A percentile compares a stretch with the other conserved stretches of the same genome.
phyloP scores from a whole-genome alignment of 495 filamentous ascomycete genomes.

The Coniosporium apollinis region DNA sequence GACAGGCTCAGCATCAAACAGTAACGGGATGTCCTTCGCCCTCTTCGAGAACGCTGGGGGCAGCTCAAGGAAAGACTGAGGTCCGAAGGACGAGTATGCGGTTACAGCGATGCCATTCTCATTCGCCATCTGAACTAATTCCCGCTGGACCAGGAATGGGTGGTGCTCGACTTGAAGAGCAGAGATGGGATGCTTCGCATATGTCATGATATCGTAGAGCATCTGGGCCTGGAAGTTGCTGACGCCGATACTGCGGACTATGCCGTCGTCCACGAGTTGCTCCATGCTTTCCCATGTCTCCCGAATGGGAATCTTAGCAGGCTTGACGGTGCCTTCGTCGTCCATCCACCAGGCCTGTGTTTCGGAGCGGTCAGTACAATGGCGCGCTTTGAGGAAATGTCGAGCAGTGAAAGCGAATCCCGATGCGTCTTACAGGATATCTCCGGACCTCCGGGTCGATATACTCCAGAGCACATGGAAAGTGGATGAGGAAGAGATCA shows the following conservation, averaged over 20 bases:
- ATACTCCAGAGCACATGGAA: no score
- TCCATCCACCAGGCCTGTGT: no score
- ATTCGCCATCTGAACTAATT: no score
- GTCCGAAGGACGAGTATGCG: conserved; percentile 77
- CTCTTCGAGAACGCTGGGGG: conserved; percentile 50
- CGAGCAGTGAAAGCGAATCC: conserved; percentile 45
- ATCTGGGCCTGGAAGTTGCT: conserved; percentile 1
- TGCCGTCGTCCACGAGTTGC: no score
- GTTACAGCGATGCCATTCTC: conserved; percentile 59
- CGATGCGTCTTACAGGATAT: conserved; percentile 3
- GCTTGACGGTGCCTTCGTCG: conserved; percentile 2
- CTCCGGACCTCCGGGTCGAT: no score
- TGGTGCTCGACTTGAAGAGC: conserved; percentile 3
- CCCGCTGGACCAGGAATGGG: no score
- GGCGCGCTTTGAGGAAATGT: no score
- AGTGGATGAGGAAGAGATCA: conserved; percentile 70
- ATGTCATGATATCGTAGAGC: neutral
- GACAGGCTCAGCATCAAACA: conserved; percentile 49
- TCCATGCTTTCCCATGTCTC: no score
- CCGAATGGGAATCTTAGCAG: neutral
- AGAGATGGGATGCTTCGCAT: neutral
- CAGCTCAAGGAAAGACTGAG: conserved; percentile 65
- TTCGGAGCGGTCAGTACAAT: no score
- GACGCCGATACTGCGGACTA: conserved; percentile 2
- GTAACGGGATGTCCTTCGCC: conserved; percentile 41